phyloP scores from a whole-genome alignment of 352 stramenopile genomes.

The Halophytophthora batemanensis region DNA sequence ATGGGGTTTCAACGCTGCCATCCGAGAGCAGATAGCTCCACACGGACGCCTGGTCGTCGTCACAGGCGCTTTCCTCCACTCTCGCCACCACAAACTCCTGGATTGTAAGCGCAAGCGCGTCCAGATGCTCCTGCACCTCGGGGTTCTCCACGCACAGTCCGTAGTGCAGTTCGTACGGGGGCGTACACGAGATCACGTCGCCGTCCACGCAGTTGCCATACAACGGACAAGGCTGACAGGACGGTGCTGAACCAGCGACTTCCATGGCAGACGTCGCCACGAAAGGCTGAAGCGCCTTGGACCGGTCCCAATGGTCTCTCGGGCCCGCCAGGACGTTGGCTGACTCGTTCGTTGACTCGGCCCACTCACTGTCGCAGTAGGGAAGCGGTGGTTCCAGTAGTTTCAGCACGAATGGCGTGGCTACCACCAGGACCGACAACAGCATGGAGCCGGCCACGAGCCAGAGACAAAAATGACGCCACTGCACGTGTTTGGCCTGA shows the following conservation, averaged over 20 bases:
- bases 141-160: constrained; percentile 53
- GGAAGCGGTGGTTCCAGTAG: constrained; percentile 33
- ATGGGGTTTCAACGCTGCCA: neutral
- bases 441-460: constrained; percentile 27
- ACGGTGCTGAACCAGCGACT: neutral
- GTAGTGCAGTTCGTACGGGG: constrained; percentile 44
- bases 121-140: constrained; percentile 45
- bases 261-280: constrained; percentile 17
- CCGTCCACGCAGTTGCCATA: constrained; percentile 60
- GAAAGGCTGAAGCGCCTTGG: constrained; percentile 51
- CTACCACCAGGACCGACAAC: constrained; percentile 42
- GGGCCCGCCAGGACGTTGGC: constrained; percentile 21
- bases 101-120: constrained; percentile 42
- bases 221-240: constrained; percentile 54
- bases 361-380: constrained; percentile 56
- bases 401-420: constrained; percentile 33
- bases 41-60: constrained; percentile 24
- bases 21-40: constrained; percentile 24
- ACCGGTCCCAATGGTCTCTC: constrained; percentile 34
- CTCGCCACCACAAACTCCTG: constrained; percentile 41
- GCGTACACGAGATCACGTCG: constrained; percentile 38
- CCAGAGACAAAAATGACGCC: constrained; percentile 36
- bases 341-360: constrained; percentile 21
- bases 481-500: constrained; percentile 36
- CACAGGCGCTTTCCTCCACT: constrained; percentile 32